Conservation (phyloP, 2,329 filamentous ascomycete genomes). For the Davidsoniella australis region DNA sequence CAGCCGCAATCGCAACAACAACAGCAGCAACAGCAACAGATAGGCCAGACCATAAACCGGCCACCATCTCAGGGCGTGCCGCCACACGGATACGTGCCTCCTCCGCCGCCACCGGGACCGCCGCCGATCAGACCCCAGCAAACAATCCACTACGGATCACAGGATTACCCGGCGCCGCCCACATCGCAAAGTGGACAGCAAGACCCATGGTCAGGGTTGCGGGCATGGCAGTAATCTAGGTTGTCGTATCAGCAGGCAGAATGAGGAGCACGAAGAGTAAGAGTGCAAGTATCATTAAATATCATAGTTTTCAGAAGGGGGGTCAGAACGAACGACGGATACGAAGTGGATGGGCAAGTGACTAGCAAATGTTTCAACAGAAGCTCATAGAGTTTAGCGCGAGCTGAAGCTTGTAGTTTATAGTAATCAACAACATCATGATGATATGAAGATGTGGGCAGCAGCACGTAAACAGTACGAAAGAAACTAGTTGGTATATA, state of each 20-base stretch:
- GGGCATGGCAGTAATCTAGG: conserved; percentile 29
- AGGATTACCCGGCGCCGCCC: conserved; percentile 18
- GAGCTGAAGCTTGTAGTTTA: too few relatives aligned
- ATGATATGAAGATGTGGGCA: too few relatives aligned
- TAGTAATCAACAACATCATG: too few relatives aligned
- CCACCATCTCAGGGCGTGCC: conserved; percentile 24
- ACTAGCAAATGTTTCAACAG: too few relatives aligned
- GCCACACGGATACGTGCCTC: conserved; percentile 42
- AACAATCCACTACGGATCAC: conserved; percentile 36
- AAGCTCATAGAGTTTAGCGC: too few relatives aligned
- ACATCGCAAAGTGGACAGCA: conserved; percentile 24
- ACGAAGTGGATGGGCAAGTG: too few relatives aligned
- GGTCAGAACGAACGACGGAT: too few relatives aligned
- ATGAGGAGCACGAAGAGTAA: neutral
- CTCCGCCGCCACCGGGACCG: conserved; percentile 45
- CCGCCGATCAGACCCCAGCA: conserved; percentile 45
- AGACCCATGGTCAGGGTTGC: conserved; percentile 36
- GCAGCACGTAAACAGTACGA: too few relatives aligned
- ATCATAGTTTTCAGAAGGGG: too few relatives aligned
- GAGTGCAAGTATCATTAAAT: neutral
- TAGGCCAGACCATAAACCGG: conserved; percentile 18
- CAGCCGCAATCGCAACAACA: conserved; percentile 23
- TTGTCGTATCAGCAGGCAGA: neutral
- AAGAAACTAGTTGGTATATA: too few relatives aligned
- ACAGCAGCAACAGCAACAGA: conserved; percentile 27